Base-by-base conservation (phyloP, 257 asterid genomes). In the Perilla frutescens region DNA sequence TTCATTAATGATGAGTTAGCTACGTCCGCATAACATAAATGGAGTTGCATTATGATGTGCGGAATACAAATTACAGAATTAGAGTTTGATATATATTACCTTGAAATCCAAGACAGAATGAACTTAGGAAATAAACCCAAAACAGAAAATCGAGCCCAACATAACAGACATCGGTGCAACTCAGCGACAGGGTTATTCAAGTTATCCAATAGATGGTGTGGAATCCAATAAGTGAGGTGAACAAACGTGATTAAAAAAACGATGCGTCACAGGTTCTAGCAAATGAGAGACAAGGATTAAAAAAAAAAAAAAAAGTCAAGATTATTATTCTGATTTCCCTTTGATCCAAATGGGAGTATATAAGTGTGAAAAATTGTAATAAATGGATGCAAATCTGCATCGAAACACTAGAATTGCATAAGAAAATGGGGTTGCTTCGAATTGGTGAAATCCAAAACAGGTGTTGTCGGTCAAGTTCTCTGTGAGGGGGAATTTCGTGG, bases 401-500 rank as follows among this genome's bases (percentile, higher is more conserved):
- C 44, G 79, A 64, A 74, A 68, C 3, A 63, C 36, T 55, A 47
- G 43, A 72, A n/a, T 26, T 43, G 40, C 57, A 51, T 73, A 11
- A 62, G 15, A 37, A 78, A 66, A 68, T 11, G 41, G 54, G 71
- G 14, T 73, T 76, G 77, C 79, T 81, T 79, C 74, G 75, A 44
- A 50, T 36, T 62, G 32, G 76, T 59, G 82, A 77, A 74, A 63
- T 76, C 61, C 72, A 72, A 69, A 81, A 76, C 70, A 75, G 75
- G 75, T 66, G n/a, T 47, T 81, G 86, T 79, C 87, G 80, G 81
- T 67, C 41, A 68, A 12, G 60, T 63, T 70, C 55, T 70, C 60
- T 62, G 75, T 31, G 76, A 66, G 58, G 68, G 77, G 71, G 76
- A 34, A 36, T 71, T 72, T 73, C 72, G 68, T 34, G 51, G 69